A percentile compares a stretch with the other conserved stretches of the same genome.
phyloP scores from a whole-genome alignment of 345 rosid species.

The Stellera chamaejasme region DNA sequence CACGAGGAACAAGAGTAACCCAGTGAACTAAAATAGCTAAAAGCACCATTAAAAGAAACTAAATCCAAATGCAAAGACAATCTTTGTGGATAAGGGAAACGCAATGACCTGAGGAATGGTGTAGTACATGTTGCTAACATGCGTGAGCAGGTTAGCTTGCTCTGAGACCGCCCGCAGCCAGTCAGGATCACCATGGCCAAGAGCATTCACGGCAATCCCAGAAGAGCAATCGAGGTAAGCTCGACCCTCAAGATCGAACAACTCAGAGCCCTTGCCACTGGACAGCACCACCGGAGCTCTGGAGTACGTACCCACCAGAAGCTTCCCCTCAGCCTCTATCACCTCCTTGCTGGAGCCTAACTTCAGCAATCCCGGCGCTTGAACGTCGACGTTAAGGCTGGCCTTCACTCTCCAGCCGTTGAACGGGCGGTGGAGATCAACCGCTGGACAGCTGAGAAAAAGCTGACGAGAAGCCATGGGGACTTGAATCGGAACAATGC shows the following conservation, averaged over 20 bases:
- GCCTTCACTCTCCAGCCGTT: constrained; percentile 11
- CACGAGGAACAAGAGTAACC: too few species aligned
- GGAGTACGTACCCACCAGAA: constrained; percentile 72
- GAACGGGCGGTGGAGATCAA: constrained; percentile 11
- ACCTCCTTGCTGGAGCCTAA: constrained; percentile 32
- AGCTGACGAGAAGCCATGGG: constrained; percentile 14
- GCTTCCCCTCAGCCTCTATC: constrained; percentile 49
- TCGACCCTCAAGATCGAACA: constrained; percentile 65
- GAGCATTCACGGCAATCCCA: constrained; percentile 81
- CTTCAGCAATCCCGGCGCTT: constrained; percentile 7
- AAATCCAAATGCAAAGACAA: too few species aligned
- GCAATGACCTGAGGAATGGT: constrained; percentile 61
- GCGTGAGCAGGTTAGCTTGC: constrained; percentile 64
- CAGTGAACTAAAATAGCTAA: too few species aligned
- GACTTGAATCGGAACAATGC: too few species aligned
- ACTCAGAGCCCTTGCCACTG: constrained; percentile 70
- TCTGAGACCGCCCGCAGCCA: constrained; percentile 65
- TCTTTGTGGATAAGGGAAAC: too few species aligned
- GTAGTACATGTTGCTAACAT: constrained; percentile 71
- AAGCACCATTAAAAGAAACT: too few species aligned
- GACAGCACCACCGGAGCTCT: constrained; percentile 64
- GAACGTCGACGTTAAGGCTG: constrained; percentile 22
- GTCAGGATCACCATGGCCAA: constrained; percentile 79
- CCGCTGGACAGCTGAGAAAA: constrained; percentile 1
- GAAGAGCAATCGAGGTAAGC: constrained; percentile 73